Evolutionary conservation across 768 basidiomycete species (phyloP).

Genomic region (Phanerodontia chrysosporium): DNA sequence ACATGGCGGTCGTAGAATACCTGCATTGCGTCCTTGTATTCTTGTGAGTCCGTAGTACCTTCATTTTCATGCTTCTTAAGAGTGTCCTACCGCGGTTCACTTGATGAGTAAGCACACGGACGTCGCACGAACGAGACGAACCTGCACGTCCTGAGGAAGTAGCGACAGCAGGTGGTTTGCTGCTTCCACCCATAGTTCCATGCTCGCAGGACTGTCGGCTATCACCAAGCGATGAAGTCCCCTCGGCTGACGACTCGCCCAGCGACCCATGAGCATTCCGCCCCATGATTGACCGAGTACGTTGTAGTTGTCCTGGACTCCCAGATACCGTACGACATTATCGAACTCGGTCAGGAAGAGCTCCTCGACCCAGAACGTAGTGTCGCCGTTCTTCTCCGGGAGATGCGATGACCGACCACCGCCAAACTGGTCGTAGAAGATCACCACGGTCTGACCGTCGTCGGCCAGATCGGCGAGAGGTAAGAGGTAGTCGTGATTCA

Average conservation of each 20-base stretch:
- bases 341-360: conserved; percentile 53
- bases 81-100: conserved; percentile 1
- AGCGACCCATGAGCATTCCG: conserved; percentile 44
- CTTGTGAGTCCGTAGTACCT: conserved; percentile 37
- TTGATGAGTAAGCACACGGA: background rate
- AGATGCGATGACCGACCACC: conserved; percentile 42
- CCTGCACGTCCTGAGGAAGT: conserved; percentile 37
- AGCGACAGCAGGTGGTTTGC: conserved; percentile 26
- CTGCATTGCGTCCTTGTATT: conserved; percentile 40
- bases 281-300: conserved; percentile 59
- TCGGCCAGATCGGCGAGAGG: conserved; percentile 31
- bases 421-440: conserved; percentile 52
- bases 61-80: conserved; percentile 37
- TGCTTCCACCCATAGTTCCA: conserved; percentile 36
- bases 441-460: conserved; percentile 32
- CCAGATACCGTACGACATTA: conserved; percentile 41
- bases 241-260: conserved; percentile 35
- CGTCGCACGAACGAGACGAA: background rate
- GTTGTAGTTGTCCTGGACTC: conserved; percentile 36
- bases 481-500: conserved; percentile 37
- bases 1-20: conserved; percentile 40
- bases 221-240: conserved; percentile 44
- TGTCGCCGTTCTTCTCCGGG: conserved; percentile 27
- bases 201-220: conserved; percentile 37
- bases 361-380: conserved; percentile 39